phyloP scores from a whole-genome alignment of 768 basidiomycete species.

The Royoungia palumana region DNA sequence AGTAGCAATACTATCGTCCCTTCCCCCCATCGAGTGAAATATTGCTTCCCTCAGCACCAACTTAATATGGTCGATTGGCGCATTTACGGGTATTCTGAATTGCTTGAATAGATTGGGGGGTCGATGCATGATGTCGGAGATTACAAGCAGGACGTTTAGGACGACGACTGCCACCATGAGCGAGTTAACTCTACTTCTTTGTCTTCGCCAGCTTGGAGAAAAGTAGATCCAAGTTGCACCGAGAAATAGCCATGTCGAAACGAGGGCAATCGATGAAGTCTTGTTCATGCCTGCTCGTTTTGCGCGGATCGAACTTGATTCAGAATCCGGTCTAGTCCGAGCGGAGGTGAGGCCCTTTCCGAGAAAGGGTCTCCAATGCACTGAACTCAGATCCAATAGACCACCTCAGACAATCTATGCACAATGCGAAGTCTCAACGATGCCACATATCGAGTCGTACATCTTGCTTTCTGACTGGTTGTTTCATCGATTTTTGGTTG shows the following conservation, averaged over 20 bases:
- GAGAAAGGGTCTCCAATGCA: no score
- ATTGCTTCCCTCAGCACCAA: conserved; percentile 44
- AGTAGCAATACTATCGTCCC: conserved; percentile 8
- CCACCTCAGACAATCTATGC: no score
- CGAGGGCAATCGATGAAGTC: neutral
- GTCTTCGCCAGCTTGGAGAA: conserved; percentile 6
- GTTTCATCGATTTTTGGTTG: no score
- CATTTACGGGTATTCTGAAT: conserved; percentile 53
- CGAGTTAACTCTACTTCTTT: neutral
- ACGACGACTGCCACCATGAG: conserved; percentile 9
- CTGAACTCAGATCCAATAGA: no score
- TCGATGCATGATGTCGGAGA: conserved; percentile 25
- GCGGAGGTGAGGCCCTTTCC: no score
- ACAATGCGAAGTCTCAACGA: no score
- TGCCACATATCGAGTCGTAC: no score
- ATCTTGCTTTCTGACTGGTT: no score
- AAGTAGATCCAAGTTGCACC: conserved; percentile 17
- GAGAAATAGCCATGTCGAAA: conserved; percentile 18
- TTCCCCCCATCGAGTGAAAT: conserved; percentile 24
- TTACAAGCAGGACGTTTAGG: conserved; percentile 16
- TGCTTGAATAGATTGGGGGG: conserved; percentile 62
- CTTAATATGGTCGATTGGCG: conserved; percentile 51
- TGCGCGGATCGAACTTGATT: no score
- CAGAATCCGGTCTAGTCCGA: no score
- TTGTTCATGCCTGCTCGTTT: no score